These are phyloP conservation scores for Cyberlindnera euphorbiae DNA, from an alignment of 805 yeast species.

Conservation along the genomic window DNA sequence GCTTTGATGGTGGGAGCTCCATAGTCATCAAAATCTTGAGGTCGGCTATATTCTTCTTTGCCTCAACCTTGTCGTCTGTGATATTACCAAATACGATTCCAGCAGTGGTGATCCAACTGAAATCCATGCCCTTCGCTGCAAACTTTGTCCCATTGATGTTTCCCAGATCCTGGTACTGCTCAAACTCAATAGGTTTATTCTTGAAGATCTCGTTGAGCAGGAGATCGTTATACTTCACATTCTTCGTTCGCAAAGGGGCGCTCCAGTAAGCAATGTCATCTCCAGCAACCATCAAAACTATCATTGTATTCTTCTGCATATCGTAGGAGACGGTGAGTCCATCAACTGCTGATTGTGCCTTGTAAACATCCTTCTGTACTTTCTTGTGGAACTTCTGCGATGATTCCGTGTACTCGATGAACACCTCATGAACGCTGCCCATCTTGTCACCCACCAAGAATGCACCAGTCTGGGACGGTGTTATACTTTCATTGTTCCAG, in stretches of 20 bases:
- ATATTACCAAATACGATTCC: constrained; percentile 43
- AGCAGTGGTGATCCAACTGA: constrained; percentile 44
- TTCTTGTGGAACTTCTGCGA: constrained; percentile 40
- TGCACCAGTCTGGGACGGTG: constrained; percentile 37
- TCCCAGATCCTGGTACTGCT: constrained; percentile 33
- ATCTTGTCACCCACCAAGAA: constrained; percentile 44
- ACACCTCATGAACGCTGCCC: constrained; percentile 45
- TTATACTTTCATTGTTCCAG: constrained; percentile 35
- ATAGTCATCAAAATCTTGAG: constrained; percentile 35
- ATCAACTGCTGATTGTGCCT: constrained; percentile 21
- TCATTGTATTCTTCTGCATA: constrained; percentile 5
- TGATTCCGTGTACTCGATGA: constrained; percentile 33
- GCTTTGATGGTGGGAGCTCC: constrained; percentile 34
- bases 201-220: constrained; percentile 18
- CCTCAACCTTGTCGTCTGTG: constrained; percentile 14
- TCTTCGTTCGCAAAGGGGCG: constrained; percentile 14
- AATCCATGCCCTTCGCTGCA: constrained; percentile 22
- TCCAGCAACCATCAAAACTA: constrained; percentile 24
- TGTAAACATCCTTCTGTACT: constrained; percentile 36
- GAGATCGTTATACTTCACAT: constrained; percentile 22
- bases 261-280: constrained; percentile 30
- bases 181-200: constrained; percentile 30
- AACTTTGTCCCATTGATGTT: constrained; percentile 30
- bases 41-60: constrained; percentile 26
- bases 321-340: constrained; percentile 23